phyloP scores from a whole-genome alignment of 2,329 filamentous ascomycete genomes.

The Pleurostoma richardsiae region DNA sequence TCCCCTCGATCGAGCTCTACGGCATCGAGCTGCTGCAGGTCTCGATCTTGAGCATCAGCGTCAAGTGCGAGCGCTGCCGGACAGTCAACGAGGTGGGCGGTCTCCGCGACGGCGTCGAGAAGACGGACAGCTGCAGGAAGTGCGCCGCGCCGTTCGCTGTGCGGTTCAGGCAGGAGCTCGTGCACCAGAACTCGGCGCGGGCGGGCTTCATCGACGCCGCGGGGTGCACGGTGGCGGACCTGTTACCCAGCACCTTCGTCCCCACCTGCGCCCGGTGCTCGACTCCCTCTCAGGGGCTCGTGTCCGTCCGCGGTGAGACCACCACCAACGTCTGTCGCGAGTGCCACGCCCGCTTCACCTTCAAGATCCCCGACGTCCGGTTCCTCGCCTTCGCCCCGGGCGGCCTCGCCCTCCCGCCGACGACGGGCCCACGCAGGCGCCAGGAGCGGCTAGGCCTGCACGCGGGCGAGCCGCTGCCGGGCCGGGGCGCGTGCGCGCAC shows the following conservation, averaged over 20 bases:
- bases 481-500: slow-evolving; percentile 49
- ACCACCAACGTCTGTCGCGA: slow-evolving; percentile 71
- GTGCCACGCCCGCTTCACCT: slow-evolving; percentile 76
- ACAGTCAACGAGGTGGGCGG: slow-evolving; percentile 65
- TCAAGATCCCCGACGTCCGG: slow-evolving; percentile 72
- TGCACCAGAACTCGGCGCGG: slow-evolving; percentile 68
- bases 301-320: slow-evolving; percentile 69
- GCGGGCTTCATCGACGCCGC: slow-evolving; percentile 75
- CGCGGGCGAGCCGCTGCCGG: slow-evolving; percentile 50
- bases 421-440: slow-evolving; percentile 34
- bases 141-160: slow-evolving; percentile 48
- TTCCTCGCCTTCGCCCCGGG: slow-evolving; percentile 66
- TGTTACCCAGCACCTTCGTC: slow-evolving; percentile 74
- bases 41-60: slow-evolving; percentile 58
- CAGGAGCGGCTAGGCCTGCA: slow-evolving; percentile 52
- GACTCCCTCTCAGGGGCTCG: slow-evolving; percentile 60
- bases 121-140: slow-evolving; percentile 54
- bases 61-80: slow-evolving; percentile 78
- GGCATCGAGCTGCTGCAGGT: slow-evolving; percentile 73
- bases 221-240: slow-evolving; percentile 69
- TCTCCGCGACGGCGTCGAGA: slow-evolving; percentile 47
- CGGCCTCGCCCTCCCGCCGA: slow-evolving; percentile 17
- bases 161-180: slow-evolving; percentile 60
- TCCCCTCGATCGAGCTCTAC: slow-evolving; percentile 72
- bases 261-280: slow-evolving; percentile 77